A percentile compares a stretch with the other conserved stretches of the same genome.
These are phyloP conservation scores for Ustilago shanxiensis DNA, from an alignment of 1,284 basidiomycete species.

Conservation along the genomic window DNA sequence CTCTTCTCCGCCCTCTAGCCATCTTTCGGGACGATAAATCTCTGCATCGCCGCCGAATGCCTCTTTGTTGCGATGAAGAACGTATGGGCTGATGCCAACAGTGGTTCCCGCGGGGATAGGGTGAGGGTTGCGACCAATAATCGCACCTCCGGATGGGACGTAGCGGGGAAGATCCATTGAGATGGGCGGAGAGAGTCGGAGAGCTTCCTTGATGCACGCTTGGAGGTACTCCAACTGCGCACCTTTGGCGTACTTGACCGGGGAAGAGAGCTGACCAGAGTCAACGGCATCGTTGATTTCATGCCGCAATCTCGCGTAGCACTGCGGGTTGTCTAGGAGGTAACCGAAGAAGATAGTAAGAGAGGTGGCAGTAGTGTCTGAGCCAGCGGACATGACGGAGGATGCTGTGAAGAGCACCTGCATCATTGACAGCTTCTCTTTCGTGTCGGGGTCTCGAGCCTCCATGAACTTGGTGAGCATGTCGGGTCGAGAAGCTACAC, in stretches of 20 bases:
- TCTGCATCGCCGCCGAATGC: conserved; percentile 61
- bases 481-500: conserved; percentile 39
- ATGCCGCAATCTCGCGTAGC: conserved; percentile 52
- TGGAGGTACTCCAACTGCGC: conserved; percentile 58
- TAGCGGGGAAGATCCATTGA: conserved; percentile 64
- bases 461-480: conserved; percentile 61
- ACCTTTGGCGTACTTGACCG: conserved; percentile 59
- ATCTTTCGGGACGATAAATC: conserved; percentile 61
- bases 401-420: conserved; percentile 49
- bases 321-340: conserved; percentile 54
- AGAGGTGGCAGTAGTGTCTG: conserved; percentile 63
- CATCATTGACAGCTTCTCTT: conserved; percentile 39
- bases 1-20: conserved; percentile 58
- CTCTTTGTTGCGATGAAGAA: conserved; percentile 56
- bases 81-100: conserved; percentile 63
- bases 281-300: conserved; percentile 61
- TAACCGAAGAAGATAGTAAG: conserved; percentile 63
- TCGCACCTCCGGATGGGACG: conserved; percentile 54
- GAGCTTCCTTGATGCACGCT: conserved; percentile 68
- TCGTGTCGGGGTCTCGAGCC: conserved; percentile 47
- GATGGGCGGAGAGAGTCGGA: conserved; percentile 68
- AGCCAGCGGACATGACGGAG: conserved; percentile 59
- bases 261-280: conserved; percentile 45
- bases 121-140: conserved; percentile 54
- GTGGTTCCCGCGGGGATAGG: conserved; percentile 58